These are phyloP conservation scores for Lactifluus volemus DNA, from an alignment of 768 basidiomycete species.

Conservation along the genomic window DNA sequence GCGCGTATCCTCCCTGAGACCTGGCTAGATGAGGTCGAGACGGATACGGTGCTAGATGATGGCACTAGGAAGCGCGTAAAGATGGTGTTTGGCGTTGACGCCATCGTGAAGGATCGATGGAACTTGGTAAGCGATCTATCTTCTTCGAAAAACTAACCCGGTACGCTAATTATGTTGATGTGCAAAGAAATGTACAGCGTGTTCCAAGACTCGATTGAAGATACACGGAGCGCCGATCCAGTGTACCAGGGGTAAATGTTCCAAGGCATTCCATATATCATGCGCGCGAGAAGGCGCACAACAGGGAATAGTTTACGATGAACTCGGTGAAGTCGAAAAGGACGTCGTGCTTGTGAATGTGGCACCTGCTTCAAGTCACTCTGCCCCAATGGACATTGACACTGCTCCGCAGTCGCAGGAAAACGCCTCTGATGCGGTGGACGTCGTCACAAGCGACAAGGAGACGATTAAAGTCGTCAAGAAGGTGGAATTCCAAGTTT, in stretches of 20 bases:
- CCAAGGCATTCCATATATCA: conserved; percentile 87
- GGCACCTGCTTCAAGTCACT: conserved; percentile 3
- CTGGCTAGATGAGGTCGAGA: conserved; percentile 71
- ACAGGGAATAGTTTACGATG: conserved; percentile 47
- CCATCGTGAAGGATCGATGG: conserved; percentile 89
- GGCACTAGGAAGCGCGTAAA: conserved; percentile 34
- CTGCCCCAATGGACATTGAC: conserved; percentile 30
- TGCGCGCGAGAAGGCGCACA: conserved; percentile 63
- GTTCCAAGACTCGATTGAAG: conserved; percentile 58
- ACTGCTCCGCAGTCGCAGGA: neutral
- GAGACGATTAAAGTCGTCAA: conserved; percentile 50
- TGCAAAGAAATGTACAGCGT: conserved; percentile 83
- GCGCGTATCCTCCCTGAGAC: conserved; percentile 83
- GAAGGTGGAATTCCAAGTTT: conserved; percentile 64
- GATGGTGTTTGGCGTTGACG: conserved; percentile 77
- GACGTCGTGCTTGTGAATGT: conserved; percentile 60
- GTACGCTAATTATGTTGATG: neutral
- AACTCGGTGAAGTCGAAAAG: conserved; percentile 69
- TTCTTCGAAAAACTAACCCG: neutral
- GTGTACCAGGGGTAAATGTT: conserved; percentile 90
- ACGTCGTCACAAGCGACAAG: conserved; percentile 25
- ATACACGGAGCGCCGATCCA: conserved; percentile 79
- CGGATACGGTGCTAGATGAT: conserved; percentile 23
- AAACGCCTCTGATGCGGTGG: neutral
- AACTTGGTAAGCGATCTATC: conserved; percentile 54